Base-by-base conservation (phyloP, 176 grass and related monocot species). In the Carex cristatella region DNA sequence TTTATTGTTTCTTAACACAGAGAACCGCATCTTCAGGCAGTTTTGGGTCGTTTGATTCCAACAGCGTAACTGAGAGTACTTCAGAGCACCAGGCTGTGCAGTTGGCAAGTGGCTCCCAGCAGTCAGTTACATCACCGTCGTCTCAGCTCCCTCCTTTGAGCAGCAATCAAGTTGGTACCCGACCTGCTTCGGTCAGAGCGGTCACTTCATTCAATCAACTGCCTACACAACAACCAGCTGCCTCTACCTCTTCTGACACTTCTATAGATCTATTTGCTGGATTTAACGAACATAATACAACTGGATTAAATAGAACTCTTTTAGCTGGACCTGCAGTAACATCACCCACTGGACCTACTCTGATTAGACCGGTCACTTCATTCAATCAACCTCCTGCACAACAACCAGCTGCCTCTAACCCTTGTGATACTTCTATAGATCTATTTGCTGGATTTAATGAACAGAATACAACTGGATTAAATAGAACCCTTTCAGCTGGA, bases 1-100 rank as follows among this genome's bases (percentile, higher is more conserved):
- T 81, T 49, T 77, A 3, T 82, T 14, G 78, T 85, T 85, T 84
- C 88, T 58, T 16, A 77, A 87, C 85, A 64, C 91, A 98, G 96
- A 90, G 96, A 88, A 98, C 90, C 58, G 23, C 79, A 83, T 98
- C 96, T 78, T 89, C 93, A 66, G 91, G 93, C 84, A 98, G 93
- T 86, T 92, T 92, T 86, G 93, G 89, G 87, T 98, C 91, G 14
- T 97, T 91, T 80, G 90, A 92, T 89, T 92, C 88, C 57, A 67
- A 80, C 79, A 53, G 81, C 60, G 19, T 53, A 31, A 59, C 87
- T 87, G 89, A 93, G 86, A 85, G 53, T 71, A 30, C 80, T 62
- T 37, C 60, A 65, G 80, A 86, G 31, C 78, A 79, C 4, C 74
- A 58, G 42, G 19, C 53, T 14, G 49, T 38, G 28, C 88, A 86